Conservation (phyloP, 306 rosid genomes). For the Prunus fruticosa region DNA sequence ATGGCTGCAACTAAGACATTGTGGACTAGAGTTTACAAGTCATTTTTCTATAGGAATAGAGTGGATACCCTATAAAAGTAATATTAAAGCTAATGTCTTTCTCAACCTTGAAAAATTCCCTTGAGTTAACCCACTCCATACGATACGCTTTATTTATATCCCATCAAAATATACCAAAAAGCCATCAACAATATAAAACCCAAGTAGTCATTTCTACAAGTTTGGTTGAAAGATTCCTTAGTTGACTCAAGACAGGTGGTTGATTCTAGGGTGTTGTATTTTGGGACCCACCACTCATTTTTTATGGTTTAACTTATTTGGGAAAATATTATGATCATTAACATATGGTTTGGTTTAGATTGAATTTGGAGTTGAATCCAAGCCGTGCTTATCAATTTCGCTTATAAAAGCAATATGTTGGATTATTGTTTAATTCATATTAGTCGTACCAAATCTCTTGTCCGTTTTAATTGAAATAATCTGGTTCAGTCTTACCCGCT, state of each 20-base stretch:
- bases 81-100: background rate
- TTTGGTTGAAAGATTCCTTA: constrained; percentile 3
- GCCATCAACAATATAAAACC: background rate
- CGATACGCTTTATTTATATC: background rate
- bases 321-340: no score
- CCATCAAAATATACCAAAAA: background rate
- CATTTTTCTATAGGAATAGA: background rate
- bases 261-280: background rate
- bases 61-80: background rate
- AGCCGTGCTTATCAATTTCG: accelerated
- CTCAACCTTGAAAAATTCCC: background rate
- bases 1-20: background rate
- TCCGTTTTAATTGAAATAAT: no score
- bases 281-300: background rate
- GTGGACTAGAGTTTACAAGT: background rate
- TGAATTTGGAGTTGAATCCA: no score
- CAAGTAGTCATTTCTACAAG: background rate
- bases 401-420: no score
- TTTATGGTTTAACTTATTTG: background rate
- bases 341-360: no score
- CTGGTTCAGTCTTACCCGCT: no score
- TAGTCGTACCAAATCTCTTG: no score
- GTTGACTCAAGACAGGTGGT: background rate
- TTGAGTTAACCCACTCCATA: background rate
- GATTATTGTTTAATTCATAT: no score